Evolutionary conservation across 306 rosid genomes (phyloP), one percentile per base, ranked within the genome.

Genomic region (Lathyrus sativus): DNA sequence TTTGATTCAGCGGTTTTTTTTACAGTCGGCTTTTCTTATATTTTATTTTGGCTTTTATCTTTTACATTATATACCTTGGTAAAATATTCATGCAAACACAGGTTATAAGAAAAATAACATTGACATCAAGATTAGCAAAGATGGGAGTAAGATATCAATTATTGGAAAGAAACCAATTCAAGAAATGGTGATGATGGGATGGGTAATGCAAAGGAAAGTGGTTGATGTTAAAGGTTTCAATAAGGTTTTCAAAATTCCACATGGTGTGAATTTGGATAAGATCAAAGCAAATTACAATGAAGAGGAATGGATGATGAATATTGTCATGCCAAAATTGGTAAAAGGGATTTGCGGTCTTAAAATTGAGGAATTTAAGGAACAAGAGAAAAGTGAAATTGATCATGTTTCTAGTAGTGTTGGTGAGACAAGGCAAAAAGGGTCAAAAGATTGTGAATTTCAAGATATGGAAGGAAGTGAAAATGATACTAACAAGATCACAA

Each of bases 271-370:
- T 79, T 83, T 88, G 84, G 91, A 82, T 61, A 62, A 76, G 65
- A 88, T 91, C 70, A 83, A 78, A 55, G 96, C 93, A 4, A 91
- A 73, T 74, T 82, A 83, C 63, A 70, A 80, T 59, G 85, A 79
- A 38, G 77, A 78, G 31, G 91, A 88, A 53, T 80, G 86, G 26
- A 49, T 29, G 29, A 79, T 91, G 65, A 82, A 65, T 3, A 86
- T 86, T 45, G 2, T 62, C 29, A 83, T 91, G 87, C 89, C 96
- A n/a, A 91, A 88, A 62, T 70, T 63, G 24, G 81, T 45, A 17
- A 91, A 83, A 69, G 91, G 88, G 37, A 65, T 80, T 22, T 37
- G 63, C 7, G 86, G 91, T 37, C 76, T 48, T 41, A 70, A 37
- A 62, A 72, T 88, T 64, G 87, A 85, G 74, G 97, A 91, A 78